phyloP scores from a whole-genome alignment of 2,329 filamentous ascomycete species.

The Chrysosporium keratinophilum region DNA sequence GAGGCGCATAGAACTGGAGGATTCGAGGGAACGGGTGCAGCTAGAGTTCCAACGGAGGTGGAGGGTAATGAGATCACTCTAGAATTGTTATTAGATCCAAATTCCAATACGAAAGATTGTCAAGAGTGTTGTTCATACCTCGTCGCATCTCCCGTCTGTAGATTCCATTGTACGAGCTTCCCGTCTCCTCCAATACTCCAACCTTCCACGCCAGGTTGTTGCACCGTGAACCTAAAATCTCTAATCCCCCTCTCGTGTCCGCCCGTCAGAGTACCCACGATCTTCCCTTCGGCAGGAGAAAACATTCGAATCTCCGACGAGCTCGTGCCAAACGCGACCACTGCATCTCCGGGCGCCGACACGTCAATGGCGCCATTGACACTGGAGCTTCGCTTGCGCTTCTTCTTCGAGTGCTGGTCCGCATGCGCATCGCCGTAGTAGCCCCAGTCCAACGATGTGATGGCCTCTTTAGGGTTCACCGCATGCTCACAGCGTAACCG shows the following conservation, averaged over 20 bases:
- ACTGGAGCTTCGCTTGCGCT: conserved; percentile 40
- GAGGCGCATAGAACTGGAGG: conserved; percentile 42
- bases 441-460: conserved; percentile 45
- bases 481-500: conserved; percentile 43
- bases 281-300: conserved; percentile 40
- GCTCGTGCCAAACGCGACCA: conserved; percentile 42
- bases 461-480: conserved; percentile 36
- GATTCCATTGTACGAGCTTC: conserved; percentile 44
- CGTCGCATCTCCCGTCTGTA: conserved; percentile 34
- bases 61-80: conserved; percentile 38
- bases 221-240: conserved; percentile 42
- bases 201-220: conserved; percentile 32
- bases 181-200: conserved; percentile 47
- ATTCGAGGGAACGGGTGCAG: conserved; percentile 32
- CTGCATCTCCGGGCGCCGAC: conserved; percentile 33
- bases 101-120: not conserved
- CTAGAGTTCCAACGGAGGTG: conserved; percentile 33
- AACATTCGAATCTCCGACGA: conserved; percentile 42
- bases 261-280: conserved; percentile 36
- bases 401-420: conserved; percentile 39
- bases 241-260: conserved; percentile 40
- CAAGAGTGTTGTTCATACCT: conserved; percentile 28
- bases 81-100: conserved; percentile 9
- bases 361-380: conserved; percentile 30
- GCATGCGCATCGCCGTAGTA: conserved; percentile 30